phyloP scores from a whole-genome alignment of 495 filamentous ascomycete species.

The Massariosphaeria phaeospora region DNA sequence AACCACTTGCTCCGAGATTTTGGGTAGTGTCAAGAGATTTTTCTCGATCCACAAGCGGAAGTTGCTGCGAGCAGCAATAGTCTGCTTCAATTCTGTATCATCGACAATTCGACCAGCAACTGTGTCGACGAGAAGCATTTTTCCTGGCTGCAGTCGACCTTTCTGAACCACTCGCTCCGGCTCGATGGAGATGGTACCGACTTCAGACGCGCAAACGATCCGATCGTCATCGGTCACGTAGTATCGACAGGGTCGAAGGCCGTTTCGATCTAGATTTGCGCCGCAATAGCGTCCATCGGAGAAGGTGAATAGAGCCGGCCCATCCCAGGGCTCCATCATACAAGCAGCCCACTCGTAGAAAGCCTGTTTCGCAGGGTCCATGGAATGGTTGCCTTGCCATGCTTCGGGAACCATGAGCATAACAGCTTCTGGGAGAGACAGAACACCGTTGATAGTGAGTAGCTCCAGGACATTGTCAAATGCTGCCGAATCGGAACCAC shows the following conservation, averaged over 20 bases:
- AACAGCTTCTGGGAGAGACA: constrained; percentile 93
- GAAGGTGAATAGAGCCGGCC: constrained; percentile 96
- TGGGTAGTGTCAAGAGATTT: constrained; percentile 76
- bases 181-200: constrained; percentile 89
- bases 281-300: constrained; percentile 96
- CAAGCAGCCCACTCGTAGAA: constrained; percentile 99
- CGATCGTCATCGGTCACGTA: constrained; percentile 98
- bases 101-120: constrained; percentile 93
- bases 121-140: constrained; percentile 97
- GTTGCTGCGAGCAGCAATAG: constrained; percentile 76
- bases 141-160: constrained; percentile 89
- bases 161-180: constrained; percentile 90
- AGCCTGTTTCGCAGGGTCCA: constrained; percentile 93
- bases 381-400: constrained; percentile 89
- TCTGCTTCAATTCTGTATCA: constrained; percentile 87
- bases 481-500: constrained; percentile 94
- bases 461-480: constrained; percentile 98
- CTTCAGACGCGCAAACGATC: constrained; percentile 97
- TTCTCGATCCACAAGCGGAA: constrained; percentile 87
- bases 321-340: constrained; percentile 99
- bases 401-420: constrained; percentile 99
- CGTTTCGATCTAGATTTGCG: constrained; percentile 97
- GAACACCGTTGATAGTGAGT: constrained; percentile 91
- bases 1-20: constrained; percentile 58
- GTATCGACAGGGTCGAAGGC: constrained; percentile 93